Percentiles rank a stretch among this genome's conserved stretches.
phyloP scores from a whole-genome alignment of 2,329 filamentous ascomycete genomes.

The Emydomyces testavorans region DNA sequence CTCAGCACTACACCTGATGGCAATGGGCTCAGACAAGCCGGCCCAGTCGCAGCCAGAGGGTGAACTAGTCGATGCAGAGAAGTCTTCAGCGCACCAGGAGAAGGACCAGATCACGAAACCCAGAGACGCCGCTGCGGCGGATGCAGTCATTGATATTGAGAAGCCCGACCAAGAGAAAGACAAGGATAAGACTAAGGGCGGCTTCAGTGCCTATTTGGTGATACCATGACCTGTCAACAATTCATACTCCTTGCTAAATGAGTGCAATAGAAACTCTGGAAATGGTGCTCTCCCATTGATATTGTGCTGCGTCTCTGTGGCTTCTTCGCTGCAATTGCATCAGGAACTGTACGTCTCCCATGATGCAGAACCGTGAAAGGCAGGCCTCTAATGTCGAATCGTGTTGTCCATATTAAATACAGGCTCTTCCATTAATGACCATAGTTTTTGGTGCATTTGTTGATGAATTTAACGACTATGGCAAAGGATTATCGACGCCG shows the following conservation, averaged over 20 bases:
- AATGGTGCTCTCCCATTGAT: constrained; percentile 13
- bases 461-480: constrained; percentile 37
- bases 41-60: neutral
- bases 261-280: constrained; percentile 14
- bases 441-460: constrained; percentile 44
- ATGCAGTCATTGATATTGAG: constrained; percentile 11
- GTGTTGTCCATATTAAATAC: neutral
- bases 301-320: constrained; percentile 12
- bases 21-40: constrained; percentile 2
- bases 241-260: neutral
- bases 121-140: neutral
- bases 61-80: neutral
- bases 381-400: neutral
- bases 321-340: constrained; percentile 11
- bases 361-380: too few relatives aligned
- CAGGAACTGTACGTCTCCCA: constrained; percentile 14
- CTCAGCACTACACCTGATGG: neutral
- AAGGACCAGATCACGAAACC: neutral
- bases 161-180: constrained; percentile 4
- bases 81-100: neutral
- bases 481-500: constrained; percentile 23
- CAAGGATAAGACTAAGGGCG: constrained; percentile 11
- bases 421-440: constrained; percentile 36
- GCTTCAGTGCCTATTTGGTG: constrained; percentile 15
- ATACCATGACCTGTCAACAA: neutral